phyloP scores from a whole-genome alignment of 2,329 filamentous ascomycete species.

The Cladosporium sp. region DNA sequence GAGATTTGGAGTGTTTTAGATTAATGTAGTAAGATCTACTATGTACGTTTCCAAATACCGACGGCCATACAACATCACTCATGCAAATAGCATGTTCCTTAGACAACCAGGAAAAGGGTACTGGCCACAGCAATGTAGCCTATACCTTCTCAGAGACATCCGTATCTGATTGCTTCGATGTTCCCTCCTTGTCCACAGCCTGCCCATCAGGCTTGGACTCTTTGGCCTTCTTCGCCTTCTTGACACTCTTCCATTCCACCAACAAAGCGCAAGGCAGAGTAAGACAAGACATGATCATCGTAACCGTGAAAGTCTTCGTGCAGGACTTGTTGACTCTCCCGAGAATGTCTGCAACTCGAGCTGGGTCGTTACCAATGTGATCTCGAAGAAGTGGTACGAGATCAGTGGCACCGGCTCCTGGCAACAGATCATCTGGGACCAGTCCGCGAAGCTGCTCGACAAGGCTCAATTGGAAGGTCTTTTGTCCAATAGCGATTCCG shows the following conservation, averaged over 20 bases:
- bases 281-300: conserved; percentile 17
- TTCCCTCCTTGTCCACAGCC: too few species aligned
- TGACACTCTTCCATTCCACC: conserved; percentile 26
- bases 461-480: conserved; percentile 19
- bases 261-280: conserved; percentile 12
- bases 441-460: background rate
- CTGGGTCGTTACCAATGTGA: background rate
- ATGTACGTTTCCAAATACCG: too few species aligned
- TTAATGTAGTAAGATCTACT: too few species aligned
- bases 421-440: background rate
- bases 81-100: too few species aligned
- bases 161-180: background rate
- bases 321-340: conserved; percentile 12
- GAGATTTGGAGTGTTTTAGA: too few species aligned
- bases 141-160: background rate
- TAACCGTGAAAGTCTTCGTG: conserved; percentile 19
- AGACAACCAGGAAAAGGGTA: too few species aligned
- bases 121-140: too few species aligned
- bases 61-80: too few species aligned
- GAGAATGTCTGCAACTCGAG: background rate
- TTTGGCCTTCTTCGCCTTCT: background rate
- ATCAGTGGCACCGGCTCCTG: background rate
- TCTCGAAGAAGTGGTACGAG: conserved; percentile 3
- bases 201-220: background rate
- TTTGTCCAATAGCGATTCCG: conserved; percentile 16